phyloP scores from a whole-genome alignment of 495 filamentous ascomycete genomes.

The Glarea lozoyensis region DNA sequence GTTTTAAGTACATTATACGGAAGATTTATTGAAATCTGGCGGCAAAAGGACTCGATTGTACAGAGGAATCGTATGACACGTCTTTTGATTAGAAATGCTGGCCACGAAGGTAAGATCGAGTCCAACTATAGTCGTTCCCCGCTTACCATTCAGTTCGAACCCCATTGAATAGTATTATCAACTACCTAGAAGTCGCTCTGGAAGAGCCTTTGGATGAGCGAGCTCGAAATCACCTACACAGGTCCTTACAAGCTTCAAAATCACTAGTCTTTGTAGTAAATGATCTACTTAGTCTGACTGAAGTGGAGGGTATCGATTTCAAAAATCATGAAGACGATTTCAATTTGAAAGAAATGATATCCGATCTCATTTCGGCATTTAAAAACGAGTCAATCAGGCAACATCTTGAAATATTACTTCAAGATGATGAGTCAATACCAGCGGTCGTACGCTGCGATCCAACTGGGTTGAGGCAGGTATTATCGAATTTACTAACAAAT shows the following conservation, averaged over 20 bases:
- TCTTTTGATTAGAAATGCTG: conserved; percentile 36
- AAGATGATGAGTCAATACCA: conserved; percentile 59
- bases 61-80: conserved; percentile 73
- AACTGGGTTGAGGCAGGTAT: conserved; percentile 63
- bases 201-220: conserved; percentile 26
- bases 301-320: conserved; percentile 69
- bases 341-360: conserved; percentile 58
- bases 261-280: conserved; percentile 92
- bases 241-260: conserved; percentile 84
- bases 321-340: conserved; percentile 76
- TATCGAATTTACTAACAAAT: conserved; percentile 79
- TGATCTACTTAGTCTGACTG: conserved; percentile 83
- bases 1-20: conserved; percentile 10
- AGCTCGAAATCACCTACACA: conserved; percentile 75
- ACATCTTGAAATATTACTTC: conserved; percentile 53
- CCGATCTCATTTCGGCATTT: conserved; percentile 70
- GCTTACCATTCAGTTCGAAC: conserved; percentile 63
- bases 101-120: conserved; percentile 26
- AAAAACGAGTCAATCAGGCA: conserved; percentile 64
- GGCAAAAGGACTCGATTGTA: conserved; percentile 78
- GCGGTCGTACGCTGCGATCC: conserved; percentile 65
- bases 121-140: conserved; percentile 61
- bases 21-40: conserved; percentile 59
- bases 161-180: conserved; percentile 72
- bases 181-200: conserved; percentile 11